A percentile compares a stretch with the other conserved stretches of the same genome.
phyloP scores from a whole-genome alignment of 192 early-diverging fungal genomes.

The Backusella sp. region DNA sequence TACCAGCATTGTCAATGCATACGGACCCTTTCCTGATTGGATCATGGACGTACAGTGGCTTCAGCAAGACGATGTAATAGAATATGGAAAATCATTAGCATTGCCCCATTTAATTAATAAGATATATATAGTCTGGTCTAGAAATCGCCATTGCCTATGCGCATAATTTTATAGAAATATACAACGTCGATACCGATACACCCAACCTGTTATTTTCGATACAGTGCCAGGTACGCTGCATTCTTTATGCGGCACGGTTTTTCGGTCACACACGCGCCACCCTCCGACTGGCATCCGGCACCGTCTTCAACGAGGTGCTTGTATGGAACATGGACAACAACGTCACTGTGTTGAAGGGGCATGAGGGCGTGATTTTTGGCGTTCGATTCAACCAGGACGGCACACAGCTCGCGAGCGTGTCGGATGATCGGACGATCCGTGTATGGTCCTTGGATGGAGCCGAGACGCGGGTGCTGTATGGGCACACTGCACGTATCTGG shows the following conservation, averaged over 20 bases:
- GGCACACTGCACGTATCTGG: constrained; percentile 83
- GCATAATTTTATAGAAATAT: constrained; percentile 73
- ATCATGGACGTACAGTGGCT: constrained; percentile 78
- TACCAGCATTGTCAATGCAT: constrained; percentile 25
- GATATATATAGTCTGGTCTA: not conserved
- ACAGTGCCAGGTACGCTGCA: constrained; percentile 66
- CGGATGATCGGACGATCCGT: constrained; percentile 82
- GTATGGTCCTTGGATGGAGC: constrained; percentile 56
- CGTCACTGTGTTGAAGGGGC: constrained; percentile 45
- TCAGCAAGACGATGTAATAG: constrained; percentile 26
- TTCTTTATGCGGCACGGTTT: constrained; percentile 76
- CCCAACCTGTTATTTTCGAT: constrained; percentile 34
- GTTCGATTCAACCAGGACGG: constrained; percentile 66
- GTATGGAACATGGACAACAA: constrained; percentile 59
- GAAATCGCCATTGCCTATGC: constrained; percentile 67
- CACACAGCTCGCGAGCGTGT: constrained; percentile 59
- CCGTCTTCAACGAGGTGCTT: constrained; percentile 81
- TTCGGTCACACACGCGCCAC: constrained; percentile 50
- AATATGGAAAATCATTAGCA: constrained; percentile 16
- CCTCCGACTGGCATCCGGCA: constrained; percentile 68
- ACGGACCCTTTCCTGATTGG: constrained; percentile 66
- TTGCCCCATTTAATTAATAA: not conserved
- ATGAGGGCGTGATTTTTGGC: constrained; percentile 79
- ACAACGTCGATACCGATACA: constrained; percentile 28
- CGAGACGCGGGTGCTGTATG: constrained; percentile 47